A percentile compares a stretch with the other conserved stretches of the same genome.
Conservation (phyloP, 2,329 filamentous ascomycete genomes). For the Cladobotryum mycophilum region DNA sequence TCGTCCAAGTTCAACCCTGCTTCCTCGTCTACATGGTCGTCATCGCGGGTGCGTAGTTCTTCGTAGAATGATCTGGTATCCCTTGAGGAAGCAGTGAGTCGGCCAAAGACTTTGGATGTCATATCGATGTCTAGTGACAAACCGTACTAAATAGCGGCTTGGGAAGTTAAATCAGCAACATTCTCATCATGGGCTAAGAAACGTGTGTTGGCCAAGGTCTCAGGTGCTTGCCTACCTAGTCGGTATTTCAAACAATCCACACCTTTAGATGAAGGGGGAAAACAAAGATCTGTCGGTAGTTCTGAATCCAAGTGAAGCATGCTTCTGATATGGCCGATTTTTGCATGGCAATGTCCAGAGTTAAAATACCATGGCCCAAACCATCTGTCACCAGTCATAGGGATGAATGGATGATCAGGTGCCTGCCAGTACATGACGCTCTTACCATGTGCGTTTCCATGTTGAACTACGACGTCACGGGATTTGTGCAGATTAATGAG, state of each 20-base stretch:
- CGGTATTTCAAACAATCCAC: neutral
- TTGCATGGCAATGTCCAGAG: no score
- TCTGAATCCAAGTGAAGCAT: neutral
- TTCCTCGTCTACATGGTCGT: constrained; percentile 37
- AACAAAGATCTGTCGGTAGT: neutral
- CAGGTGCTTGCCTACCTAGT: neutral
- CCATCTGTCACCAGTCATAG: neutral
- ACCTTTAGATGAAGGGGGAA: neutral
- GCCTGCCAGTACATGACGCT: constrained; percentile 1
- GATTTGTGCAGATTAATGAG: neutral
- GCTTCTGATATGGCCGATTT: neutral
- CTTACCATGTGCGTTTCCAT: neutral
- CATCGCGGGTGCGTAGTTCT: constrained; percentile 37
- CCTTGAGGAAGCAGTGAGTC: constrained; percentile 25
- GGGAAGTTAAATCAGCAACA: no score
- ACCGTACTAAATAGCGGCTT: no score
- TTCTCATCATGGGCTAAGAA: no score
- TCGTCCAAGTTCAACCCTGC: constrained; percentile 43
- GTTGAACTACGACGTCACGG: neutral
- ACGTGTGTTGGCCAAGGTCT: neutral
- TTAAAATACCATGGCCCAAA: no score
- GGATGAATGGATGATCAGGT: constrained; percentile 1
- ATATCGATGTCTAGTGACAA: constrained; percentile 23
- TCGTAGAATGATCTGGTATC: constrained; percentile 44
- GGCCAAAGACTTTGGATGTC: constrained; percentile 44